Base-by-base conservation (phyloP, 2,329 filamentous ascomycete species). In the Colletotrichum eremochloae region DNA sequence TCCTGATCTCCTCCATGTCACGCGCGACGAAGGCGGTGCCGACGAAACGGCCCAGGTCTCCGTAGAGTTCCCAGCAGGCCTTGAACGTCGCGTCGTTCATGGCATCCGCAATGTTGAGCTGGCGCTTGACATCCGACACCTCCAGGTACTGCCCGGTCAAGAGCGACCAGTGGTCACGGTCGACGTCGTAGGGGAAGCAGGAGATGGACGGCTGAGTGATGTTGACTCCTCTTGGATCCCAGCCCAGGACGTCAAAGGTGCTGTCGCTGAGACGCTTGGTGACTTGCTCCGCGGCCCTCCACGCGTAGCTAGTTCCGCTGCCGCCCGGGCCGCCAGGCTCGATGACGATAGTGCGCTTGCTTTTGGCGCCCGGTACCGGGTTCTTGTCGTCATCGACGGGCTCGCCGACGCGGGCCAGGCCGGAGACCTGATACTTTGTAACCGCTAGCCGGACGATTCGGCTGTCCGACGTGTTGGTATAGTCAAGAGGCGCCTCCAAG, bases 161-260 rank as follows among this genome's bases (percentile, higher is more conserved):
- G 52, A 85, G 77, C 15, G 79, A 78, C 86, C 86, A 88, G 65
- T 81, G 84, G 71, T 87, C 85, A 2, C 86, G 81, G 74, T 84
- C 80, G 11, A 82, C 83, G 55, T 86, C 79, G 65, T 82, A 79
- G 5, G 85, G 83, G 63, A 83, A 88, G 77, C 86, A 88, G 1
- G 84, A 77, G 2, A 85, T 76, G 5, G 82, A 76, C 0, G 87
- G 87, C 8, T 81, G 81, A 1, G 86, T 84, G 1, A 79, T 76
- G 74, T 88, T 88, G 65, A 88, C 85, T 1, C 86, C 86, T 4
- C 87, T 83, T n/a, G 86, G 86, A 63, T 89, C 87, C 83, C 85
- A 88, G n/a, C 86, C 85, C 18, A 89, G 76, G 7, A 88, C 83
- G 70, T 88, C 86, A 31, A 82, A 85, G 31, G 79, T 76, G 31